Percentiles rank a stretch among this genome's conserved stretches.
Evolutionary conservation across 2,329 filamentous ascomycete genomes (phyloP).

Genomic region (Aspergillus fischeri): DNA sequence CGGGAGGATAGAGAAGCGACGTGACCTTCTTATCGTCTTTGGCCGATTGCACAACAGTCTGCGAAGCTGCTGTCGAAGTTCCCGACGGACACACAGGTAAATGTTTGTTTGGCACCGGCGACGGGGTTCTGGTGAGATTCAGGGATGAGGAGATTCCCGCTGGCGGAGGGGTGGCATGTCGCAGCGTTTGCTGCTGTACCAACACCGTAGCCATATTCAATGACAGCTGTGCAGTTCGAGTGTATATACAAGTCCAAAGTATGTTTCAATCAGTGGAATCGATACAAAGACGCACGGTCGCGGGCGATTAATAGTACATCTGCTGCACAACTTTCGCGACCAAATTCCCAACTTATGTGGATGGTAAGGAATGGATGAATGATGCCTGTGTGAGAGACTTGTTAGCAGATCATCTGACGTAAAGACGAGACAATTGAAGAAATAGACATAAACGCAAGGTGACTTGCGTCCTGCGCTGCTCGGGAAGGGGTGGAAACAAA

Average conservation of each 20-base stretch:
- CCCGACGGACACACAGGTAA: conserved; percentile 85
- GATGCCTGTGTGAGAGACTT: not conserved
- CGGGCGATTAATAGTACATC: conserved; percentile 16
- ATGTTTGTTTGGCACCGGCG: conserved; percentile 80
- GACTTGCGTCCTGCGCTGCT: not conserved
- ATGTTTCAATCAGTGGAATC: not conserved
- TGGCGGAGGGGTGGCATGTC: conserved; percentile 48
- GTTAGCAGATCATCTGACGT: not conserved
- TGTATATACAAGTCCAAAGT: conserved; percentile 1
- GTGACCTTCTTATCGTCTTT: conserved; percentile 54
- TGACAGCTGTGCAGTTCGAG: not conserved
- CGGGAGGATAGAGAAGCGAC: conserved; percentile 72
- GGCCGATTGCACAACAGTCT: conserved; percentile 61
- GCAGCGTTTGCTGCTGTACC: conserved; percentile 44
- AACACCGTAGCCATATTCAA: conserved; percentile 44
- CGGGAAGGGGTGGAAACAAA: not conserved
- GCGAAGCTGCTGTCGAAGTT: conserved; percentile 58
- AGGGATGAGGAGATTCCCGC: conserved; percentile 47
- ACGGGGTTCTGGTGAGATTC: conserved; percentile 56
- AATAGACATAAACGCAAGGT: not conserved
- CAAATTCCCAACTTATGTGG: not conserved
- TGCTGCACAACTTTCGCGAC: conserved; percentile 4
- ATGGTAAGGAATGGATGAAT: not conserved
- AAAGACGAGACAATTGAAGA: not conserved
- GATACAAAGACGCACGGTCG: not conserved